Evolutionary conservation across 169 alveolate species (phyloP).

Genomic region (Babesia sp.): DNA sequence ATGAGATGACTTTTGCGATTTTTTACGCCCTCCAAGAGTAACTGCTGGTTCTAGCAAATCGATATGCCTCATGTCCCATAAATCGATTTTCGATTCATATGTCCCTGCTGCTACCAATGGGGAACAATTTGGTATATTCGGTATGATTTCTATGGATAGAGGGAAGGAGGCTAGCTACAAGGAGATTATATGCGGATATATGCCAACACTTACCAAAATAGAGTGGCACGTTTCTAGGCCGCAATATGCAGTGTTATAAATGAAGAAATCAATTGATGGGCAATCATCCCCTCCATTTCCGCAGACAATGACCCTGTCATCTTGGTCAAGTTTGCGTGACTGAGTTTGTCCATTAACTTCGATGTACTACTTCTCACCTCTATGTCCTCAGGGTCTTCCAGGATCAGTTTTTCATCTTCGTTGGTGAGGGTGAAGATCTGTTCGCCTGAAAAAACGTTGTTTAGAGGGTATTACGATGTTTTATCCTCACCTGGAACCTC

Average conservation of each 20-base stretch:
- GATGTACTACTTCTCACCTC: slow-evolving; percentile 7
- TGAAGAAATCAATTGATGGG: slow-evolving; percentile 45
- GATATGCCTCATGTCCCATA: slow-evolving; percentile 55
- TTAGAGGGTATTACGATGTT: no score
- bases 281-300: slow-evolving; percentile 55
- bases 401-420: slow-evolving; percentile 45
- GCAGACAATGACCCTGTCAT: slow-evolving; percentile 54
- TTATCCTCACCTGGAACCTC: slow-evolving; percentile 37
- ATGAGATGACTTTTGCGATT: slow-evolving; percentile 16
- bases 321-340: slow-evolving; percentile 50
- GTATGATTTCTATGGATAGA: slow-evolving; percentile 35
- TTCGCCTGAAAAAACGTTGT: slow-evolving; percentile 17
- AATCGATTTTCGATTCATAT: slow-evolving; percentile 35
- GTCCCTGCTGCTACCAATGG: slow-evolving; percentile 60
- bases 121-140: slow-evolving; percentile 13
- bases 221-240: slow-evolving; percentile 64
- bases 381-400: slow-evolving; percentile 58
- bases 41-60: slow-evolving; percentile 33
- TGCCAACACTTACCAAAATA: slow-evolving; percentile 8
- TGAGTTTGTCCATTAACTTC: background rate
- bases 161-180: slow-evolving; percentile 41
- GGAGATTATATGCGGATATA: no score
- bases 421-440: slow-evolving; percentile 47
- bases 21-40: slow-evolving; percentile 5
- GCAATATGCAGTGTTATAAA: slow-evolving; percentile 54